Base-by-base conservation (phyloP, 352 stramenopile species). In the Pythium oligandrum region DNA sequence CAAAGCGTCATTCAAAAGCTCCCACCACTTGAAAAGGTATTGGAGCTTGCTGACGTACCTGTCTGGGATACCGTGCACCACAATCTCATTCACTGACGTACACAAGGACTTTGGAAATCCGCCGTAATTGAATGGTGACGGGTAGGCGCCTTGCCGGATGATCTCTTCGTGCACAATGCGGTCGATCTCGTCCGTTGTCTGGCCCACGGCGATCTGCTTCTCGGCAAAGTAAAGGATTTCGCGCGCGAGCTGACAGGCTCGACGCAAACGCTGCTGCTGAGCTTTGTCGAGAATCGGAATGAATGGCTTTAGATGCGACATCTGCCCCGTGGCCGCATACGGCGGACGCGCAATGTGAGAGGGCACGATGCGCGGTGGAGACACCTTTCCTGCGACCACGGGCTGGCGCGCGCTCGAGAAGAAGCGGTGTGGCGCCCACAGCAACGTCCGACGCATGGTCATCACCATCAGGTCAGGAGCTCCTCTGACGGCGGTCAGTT, bases 61-160 rank as follows among this genome's bases (percentile, higher is more conserved):
- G 75, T 99, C 96, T 0, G 96, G 96, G 65, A 99, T 99, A 50
- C 94, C 95, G 65, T 99, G 96, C 55, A 97, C 98, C 7, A 98
- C 85, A 42, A 99, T 84, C 65, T 99, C 96, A 73, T 99, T 99
- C 47, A 99, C 85, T 11, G 77, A 96, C 44, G 88, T 88, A 72
- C 96, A 99, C 32, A 99, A 70, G 40, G 91, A 95, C 76, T 99
- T 98, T 56, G 93, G 88, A 66, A 98, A 98, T 48, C 86, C 83
- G 43, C 78, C 75, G 63, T 98, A 98, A 60, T 96, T 93, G n/a
- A 98, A 75, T 53, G 93, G 93, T 39, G 87, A 96, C 44, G 83
- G 75, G 59, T 98, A 98, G 39, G 88, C 96, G 12, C 77, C 77
- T 36, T 70, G 65, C 4, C 71, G 73, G 40, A 98, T 60, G 47